phyloP scores from a whole-genome alignment of 1,284 basidiomycete genomes.

The Cutaneotrichosporon sp. region DNA sequence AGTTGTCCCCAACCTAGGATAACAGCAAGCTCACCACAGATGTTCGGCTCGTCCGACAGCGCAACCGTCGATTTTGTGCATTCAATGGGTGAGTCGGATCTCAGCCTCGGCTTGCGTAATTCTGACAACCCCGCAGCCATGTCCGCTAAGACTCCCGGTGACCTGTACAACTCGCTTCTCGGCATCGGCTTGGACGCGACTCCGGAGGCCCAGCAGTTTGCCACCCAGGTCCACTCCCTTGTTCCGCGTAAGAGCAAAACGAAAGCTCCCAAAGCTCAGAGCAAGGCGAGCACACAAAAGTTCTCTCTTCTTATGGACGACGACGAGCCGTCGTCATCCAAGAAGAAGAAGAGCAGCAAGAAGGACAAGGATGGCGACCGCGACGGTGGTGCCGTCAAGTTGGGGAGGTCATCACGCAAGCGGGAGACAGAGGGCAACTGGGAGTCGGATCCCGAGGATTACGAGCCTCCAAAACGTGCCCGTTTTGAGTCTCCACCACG shows the following conservation, averaged over 20 bases:
- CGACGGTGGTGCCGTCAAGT: constrained; percentile 56
- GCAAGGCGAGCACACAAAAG: constrained; percentile 67
- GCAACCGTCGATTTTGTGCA: constrained; percentile 81
- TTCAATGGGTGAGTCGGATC: constrained; percentile 67
- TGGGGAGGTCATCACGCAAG: constrained; percentile 65
- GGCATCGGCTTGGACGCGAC: constrained; percentile 76
- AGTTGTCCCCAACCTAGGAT: constrained; percentile 37
- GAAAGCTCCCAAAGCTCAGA: constrained; percentile 57
- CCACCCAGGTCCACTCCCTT: constrained; percentile 70
- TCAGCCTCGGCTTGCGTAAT: constrained; percentile 2
- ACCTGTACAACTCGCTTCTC: constrained; percentile 71
- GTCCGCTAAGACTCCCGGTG: constrained; percentile 74
- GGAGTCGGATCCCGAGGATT: constrained; percentile 56
- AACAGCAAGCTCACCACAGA: constrained; percentile 54
- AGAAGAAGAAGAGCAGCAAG: constrained; percentile 51
- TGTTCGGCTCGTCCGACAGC: constrained; percentile 76
- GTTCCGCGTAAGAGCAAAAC: constrained; percentile 71
- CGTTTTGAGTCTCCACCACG: constrained; percentile 42
- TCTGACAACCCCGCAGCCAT: constrained; percentile 59
- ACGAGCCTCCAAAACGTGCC: constrained; percentile 62
- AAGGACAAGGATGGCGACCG: constrained; percentile 31
- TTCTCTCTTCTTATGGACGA: constrained; percentile 79
- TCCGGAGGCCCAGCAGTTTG: constrained; percentile 74
- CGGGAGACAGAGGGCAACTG: constrained; percentile 62
- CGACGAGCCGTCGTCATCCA: constrained; percentile 54